Base-by-base conservation (phyloP, 208 protist species). In the Leishmania tarentolae region DNA sequence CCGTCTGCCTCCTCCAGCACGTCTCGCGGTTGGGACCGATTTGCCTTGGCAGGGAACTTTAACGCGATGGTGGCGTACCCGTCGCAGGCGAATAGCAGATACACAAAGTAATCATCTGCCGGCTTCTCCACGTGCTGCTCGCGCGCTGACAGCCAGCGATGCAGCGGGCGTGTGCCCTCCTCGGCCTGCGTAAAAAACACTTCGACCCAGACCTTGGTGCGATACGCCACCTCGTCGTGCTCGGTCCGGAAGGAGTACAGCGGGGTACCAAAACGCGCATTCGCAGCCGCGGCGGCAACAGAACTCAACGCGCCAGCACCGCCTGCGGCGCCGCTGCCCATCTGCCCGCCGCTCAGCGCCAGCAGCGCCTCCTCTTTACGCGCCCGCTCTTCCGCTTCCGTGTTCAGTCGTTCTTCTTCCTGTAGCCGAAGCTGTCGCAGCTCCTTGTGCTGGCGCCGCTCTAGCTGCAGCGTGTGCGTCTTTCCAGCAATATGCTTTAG, bases 61-160 rank as follows among this genome's bases (percentile, higher is more conserved):
- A 97, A n/a, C 17, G 90, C 84, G 8, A 94, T 83, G 44, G 94
- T 95, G 76, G 88, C 84, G 81, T 95, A 97, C n/a, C 90, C 90
- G 72, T 96, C 92, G 63, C 94, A 97, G 7, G 94, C 92, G n/a
- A 97, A 87, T 15, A 97, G 77, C 0, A 97, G 61, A 76, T 95
- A 97, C 0, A 95, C 85, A 31, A 88, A 89, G 80, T 96, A 90
- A 71, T 93, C 91, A 59, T 85, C 81, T 3, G 89, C 69, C 0
- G 89, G 88, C 46, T 56, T 53, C 78, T 95, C 93, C 69, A 97
- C 83, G 19, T 87, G 84, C 83, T 97, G 92, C 86, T 97, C 92
- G 11, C 91, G 90, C 50, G 94, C 88, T 0, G 94, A 96, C 44
- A 93, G 76, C 93, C 94, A 97, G 11, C 94, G 91, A 61, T 97